Base-by-base conservation (phyloP, 768 basidiomycete species). In the Mycena floridula region DNA sequence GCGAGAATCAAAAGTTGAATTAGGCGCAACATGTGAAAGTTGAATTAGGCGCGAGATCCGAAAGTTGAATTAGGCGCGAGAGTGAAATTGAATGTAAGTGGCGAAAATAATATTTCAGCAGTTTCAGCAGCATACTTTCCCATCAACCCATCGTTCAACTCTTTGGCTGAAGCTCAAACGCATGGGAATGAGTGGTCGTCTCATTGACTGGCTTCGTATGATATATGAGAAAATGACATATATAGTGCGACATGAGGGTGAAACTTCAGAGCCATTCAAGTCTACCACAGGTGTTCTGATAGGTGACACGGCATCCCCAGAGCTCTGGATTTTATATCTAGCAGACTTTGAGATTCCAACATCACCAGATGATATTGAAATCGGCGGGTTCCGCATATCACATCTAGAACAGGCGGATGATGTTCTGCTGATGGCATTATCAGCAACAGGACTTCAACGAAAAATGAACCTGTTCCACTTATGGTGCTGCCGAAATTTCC, bases 91-190 rank as follows among this genome's bases (percentile, higher is more conserved):
- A n/a, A n/a, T n/a, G n/a, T n/a, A n/a, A n/a, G n/a, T n/a, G n/a
- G n/a, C n/a, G n/a, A n/a, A n/a, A n/a, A n/a, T n/a, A n/a, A n/a
- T n/a, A n/a, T n/a, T n/a, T n/a, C n/a, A n/a, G n/a, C n/a, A n/a
- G n/a, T n/a, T n/a, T n/a, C n/a, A n/a, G n/a, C n/a, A n/a, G n/a
- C n/a, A 68, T 54, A 63, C 65, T 8, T 68, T 66, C 46, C 66
- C 66, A 0, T 65, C 59, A 1, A 57, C 57, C 2, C 56, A 68
- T 32, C 52, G 57, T 20, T 44, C 59, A 4, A 59, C 61, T 0
- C 51, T 66, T 1, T 66, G 65, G 64, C n/a, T 54, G 1, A 65
- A 65, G 37, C 50, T 65, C 1, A 28, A 24, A 24, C n/a, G 22
- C 1, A 25, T 39, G 23, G 63, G 66, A 3, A 36, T 46, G 11